Conservation (phyloP, 2,329 filamentous ascomycete species). For the Metarhizium sp. region DNA sequence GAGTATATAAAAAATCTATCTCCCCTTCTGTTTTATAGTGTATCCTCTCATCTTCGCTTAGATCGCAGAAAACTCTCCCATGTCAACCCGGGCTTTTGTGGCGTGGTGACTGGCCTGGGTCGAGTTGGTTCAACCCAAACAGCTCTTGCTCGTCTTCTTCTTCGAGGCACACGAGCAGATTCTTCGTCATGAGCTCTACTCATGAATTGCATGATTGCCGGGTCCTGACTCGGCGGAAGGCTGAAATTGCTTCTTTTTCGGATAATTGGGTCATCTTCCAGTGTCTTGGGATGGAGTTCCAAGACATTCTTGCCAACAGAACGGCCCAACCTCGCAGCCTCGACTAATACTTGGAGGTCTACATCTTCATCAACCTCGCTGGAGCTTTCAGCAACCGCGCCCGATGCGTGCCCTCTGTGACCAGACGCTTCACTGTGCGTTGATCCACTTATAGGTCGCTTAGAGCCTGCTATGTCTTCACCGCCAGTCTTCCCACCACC, state of each 20-base stretch:
- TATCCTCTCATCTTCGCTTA: conserved; percentile 13
- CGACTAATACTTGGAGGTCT: conserved; percentile 22
- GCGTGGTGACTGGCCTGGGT: conserved; percentile 6
- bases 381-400: neutral
- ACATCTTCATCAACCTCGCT: conserved; percentile 10
- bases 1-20: neutral
- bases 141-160: conserved; percentile 5
- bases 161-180: conserved; percentile 5
- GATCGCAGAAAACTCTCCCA: conserved; percentile 15
- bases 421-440: conserved; percentile 3
- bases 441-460: conserved; percentile 5
- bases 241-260: conserved; percentile 16
- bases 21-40: no score
- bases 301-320: conserved; percentile 18
- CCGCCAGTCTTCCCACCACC: neutral
- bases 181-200: conserved; percentile 4
- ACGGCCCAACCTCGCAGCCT: conserved; percentile 19
- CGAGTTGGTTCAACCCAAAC: conserved; percentile 14
- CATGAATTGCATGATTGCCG: conserved; percentile 20
- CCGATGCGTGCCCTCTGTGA: neutral
- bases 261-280: conserved; percentile 29
- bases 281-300: conserved; percentile 31
- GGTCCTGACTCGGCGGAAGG: conserved; percentile 31
- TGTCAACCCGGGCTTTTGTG: conserved; percentile 9
- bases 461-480: neutral